Base-by-base conservation (phyloP, 768 basidiomycete genomes). In the Gloeopeniophorella convolvens region DNA sequence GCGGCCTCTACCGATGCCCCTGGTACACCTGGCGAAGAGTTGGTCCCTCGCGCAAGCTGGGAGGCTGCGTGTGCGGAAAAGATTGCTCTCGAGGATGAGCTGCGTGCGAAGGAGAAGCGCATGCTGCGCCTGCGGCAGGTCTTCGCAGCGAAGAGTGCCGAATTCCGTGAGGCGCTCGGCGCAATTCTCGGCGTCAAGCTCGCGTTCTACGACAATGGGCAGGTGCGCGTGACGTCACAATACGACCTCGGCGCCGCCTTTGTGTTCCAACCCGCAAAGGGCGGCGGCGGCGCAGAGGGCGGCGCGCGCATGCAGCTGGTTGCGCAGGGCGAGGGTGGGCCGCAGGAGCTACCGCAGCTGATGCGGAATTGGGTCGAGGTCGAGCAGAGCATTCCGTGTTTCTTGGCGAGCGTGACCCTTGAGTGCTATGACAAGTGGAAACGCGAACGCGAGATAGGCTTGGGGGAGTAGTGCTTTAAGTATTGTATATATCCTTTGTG, bases 131-230 rank as follows among this genome's bases (percentile, higher is more conserved):
- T 97, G 30, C 82, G 93, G 63, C 80, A 93, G 89, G 80, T 93
- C 6, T 96, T 90, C 67, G 70, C 75, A 0, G 79, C 82, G 24
- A 97, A 95, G 65, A 83, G 83, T 9, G 79, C 84, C 49, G 92
- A 96, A 62, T 94, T 98, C 72, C 79, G 88, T 31, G 89, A 93
- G 62, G 83, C 92, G 5, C 86, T 96, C 51, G 82, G 85, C 6
- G 82, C 86, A 0, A 84, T 98, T 42, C 77, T 98, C 0, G 95
- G 94, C 3, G 82, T 92, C 62, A 91, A 94, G 60, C 78, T 96
- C 42, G 83, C 85, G 3, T 96, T 97, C 64, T 89, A 88, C 61
- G 88, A 86, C 12, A 89, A 89, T 44, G 93, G 93, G 0, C 82
- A 89, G 58, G 86, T 96, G 45, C 77, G 88, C 20, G 81, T 95